Evolutionary conservation across 202 grass and related monocot genomes (phyloP), one percentile per base, ranked within the genome.

Genomic region (Cymbopogon flexuosus): DNA sequence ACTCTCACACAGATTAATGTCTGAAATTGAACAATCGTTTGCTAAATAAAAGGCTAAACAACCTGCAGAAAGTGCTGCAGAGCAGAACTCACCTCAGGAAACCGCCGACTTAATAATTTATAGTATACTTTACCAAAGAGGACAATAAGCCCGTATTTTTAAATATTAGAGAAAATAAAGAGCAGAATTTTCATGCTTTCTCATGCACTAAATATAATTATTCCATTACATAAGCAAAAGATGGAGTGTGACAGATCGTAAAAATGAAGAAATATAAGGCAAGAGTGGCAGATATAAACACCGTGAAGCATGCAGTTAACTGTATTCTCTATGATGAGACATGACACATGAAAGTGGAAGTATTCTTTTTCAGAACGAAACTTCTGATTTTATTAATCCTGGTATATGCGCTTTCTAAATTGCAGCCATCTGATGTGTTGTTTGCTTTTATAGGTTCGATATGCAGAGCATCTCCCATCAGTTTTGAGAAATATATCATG

Each of bases 381-480:
- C 27, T 27, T 27, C 30, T 37, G 8, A 8, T 41, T 42, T 56
- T 11, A n/a, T 36, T 77, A 45, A 73, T 56, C 36, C 37, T 24
- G 37, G 14, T 73, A 60, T 52, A 49, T 31, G 36, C 68, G 27
- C 40, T 60, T 65, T 46, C n/a, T 72, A 14, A 39, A 36, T 71
- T 57, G 45, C 54, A 72, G 29, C 9, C 36, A 57, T 76, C 65
- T 77, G 66, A 84, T 10, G 77, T 22, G 66, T 59, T 2, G 39
- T 82, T 85, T 29, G 5, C 37, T 79, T 88, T 72, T 90, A 81
- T 86, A 97, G 94, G 91, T 97, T 75, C 85, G 94, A 81, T 97
- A 97, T 88, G 95, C 90, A 77, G 92, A 97, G 65, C 90, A 97
- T 86, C 81, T 97, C 36, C 95, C 95, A 84, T 97, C 95, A 40